phyloP scores from a whole-genome alignment of 2,329 filamentous ascomycete species.

The Endothia cerciana region DNA sequence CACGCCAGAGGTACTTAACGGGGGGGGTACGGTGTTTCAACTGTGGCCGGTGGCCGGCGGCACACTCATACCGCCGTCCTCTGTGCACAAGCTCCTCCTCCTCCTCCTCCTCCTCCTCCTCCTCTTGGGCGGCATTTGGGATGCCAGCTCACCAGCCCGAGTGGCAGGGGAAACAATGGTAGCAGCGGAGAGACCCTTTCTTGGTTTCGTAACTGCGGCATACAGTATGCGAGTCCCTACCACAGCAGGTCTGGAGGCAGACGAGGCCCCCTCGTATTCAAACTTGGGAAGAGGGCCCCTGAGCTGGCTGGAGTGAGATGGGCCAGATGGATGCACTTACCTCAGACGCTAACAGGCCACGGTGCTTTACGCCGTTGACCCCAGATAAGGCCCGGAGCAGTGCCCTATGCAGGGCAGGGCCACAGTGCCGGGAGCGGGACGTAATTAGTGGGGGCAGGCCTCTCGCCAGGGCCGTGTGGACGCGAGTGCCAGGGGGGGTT shows the following conservation, averaged over 20 bases:
- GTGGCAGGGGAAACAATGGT: neutral
- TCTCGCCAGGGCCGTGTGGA: neutral
- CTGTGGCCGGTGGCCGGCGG: constrained; percentile 3
- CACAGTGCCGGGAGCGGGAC: neutral
- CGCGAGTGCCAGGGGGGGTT: neutral
- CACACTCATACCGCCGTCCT: neutral
- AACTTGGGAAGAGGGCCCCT: constrained; percentile 2
- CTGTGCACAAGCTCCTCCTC: too few relatives aligned
- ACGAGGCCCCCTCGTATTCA: constrained; percentile 20
- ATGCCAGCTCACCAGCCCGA: neutral
- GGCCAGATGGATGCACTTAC: neutral
- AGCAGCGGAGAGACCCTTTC: neutral
- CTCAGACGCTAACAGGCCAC: neutral
- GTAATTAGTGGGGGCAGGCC: neutral
- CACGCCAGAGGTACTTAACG: constrained; percentile 5
- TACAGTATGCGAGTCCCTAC: neutral
- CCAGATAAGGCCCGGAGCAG: neutral
- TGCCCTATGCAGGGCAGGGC: neutral
- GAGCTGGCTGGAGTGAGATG: neutral
- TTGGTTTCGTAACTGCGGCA: neutral
- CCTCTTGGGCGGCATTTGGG: neutral
- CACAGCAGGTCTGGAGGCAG: neutral
- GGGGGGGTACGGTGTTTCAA: constrained; percentile 15
- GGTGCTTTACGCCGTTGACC: neutral
- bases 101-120: too few relatives aligned